A percentile compares a stretch with the other conserved stretches of the same genome.
Conservation (phyloP, 768 basidiomycete species). For the Pulveroboletus sp. region DNA sequence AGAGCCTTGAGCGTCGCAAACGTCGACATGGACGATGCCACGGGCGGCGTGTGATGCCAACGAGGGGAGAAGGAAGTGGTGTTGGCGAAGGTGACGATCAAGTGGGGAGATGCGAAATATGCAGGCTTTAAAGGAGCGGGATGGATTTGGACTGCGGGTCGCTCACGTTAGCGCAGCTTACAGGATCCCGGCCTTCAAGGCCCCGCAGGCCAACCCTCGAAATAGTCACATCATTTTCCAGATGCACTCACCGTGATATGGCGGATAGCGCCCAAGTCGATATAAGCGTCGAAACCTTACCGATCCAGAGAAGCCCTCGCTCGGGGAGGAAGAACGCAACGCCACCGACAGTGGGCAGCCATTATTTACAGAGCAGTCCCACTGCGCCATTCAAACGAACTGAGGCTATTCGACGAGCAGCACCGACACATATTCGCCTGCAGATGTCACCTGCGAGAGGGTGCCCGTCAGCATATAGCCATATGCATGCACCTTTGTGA, state of each 20-base stretch:
- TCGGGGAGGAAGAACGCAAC: constrained; percentile 8
- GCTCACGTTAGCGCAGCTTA: no score
- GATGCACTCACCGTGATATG: constrained; percentile 7
- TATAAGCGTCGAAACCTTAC: constrained; percentile 12
- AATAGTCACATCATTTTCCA: constrained; percentile 15
- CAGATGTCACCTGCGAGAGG: not conserved
- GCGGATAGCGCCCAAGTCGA: constrained; percentile 3
- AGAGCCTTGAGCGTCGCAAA: constrained; percentile 61
- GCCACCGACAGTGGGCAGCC: not conserved
- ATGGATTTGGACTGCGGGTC: not conserved
- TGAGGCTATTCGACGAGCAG: not conserved
- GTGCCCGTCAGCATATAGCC: no score
- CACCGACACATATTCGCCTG: not conserved
- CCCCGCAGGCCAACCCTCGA: constrained; percentile 1
- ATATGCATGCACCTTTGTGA: no score
- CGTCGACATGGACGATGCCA: constrained; percentile 43
- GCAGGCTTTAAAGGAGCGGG: constrained; percentile 12
- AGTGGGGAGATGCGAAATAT: not conserved
- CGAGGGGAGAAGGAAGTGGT: not conserved
- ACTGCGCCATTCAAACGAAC: not conserved
- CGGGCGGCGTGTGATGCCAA: constrained; percentile 12
- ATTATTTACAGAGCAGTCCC: not conserved
- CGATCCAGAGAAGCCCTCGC: constrained; percentile 12
- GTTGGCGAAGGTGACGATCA: constrained; percentile 2
- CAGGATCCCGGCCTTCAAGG: no score